Base-by-base conservation (phyloP, 2,329 filamentous ascomycete species). In the Xylaria sp. region DNA sequence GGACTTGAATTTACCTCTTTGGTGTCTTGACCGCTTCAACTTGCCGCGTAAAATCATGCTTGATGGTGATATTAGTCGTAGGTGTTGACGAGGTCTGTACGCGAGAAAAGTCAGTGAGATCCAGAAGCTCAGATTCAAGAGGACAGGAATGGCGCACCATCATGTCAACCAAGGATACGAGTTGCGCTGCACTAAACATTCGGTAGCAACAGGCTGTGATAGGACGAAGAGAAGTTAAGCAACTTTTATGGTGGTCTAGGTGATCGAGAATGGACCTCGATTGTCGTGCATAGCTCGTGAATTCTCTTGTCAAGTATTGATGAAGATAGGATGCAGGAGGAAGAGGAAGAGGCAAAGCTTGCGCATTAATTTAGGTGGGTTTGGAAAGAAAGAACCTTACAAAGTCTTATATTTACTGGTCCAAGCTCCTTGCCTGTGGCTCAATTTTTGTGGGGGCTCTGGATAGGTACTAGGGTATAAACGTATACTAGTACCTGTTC, bases 11-110 rank as follows among this genome's bases (percentile, higher is more conserved):
- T 83, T 90, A 97, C 96, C 90, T 93, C 83, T 98, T 99, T 41
- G 92, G 92, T 58, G 93, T 90, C 78, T 94, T 95, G 76, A 94
- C 89, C 74, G 94, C 91, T 75, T 94, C 91, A 67, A 97, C 90
- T 78, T 93, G 92, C 79, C 87, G 87, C 76, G 96, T 91, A 82
- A 98, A 98, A 73, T 87, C 84, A 82, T 92, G 89, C 81, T 88
- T 90, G 77, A 87, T 83, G 71, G 92, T 89, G 76, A 90, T 4
- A 28, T 28, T 92, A 63, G 91, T 85, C 64, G 91, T 91, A 70
- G 92, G 93, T 75, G 92, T 85, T 71, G 92, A 90, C 76, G 92
- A 94, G 80, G 88, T 87, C 89, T 91, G 80, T 61, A 73, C 66
- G 70, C 64, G 61, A 56, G 60, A 56, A 63, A n/a, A 20, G 60